These are phyloP conservation scores for Acer saccharum DNA, from an alignment of 345 rosid genomes.

Conservation along the genomic window DNA sequence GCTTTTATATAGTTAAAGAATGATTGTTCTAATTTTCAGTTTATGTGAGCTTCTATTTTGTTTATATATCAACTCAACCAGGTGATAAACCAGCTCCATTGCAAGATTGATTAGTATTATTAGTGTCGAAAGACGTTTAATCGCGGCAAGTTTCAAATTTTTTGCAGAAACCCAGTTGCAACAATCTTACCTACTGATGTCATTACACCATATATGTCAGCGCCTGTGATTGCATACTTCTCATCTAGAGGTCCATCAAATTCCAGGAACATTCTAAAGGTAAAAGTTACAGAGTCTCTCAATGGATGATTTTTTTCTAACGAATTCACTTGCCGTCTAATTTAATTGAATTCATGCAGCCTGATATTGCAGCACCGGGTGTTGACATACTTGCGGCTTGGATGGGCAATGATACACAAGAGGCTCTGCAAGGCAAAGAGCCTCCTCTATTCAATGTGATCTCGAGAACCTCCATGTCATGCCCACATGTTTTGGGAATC, in stretches of 20 bases:
- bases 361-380: conserved; percentile 89
- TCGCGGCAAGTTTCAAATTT: neutral
- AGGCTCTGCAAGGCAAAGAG: conserved; percentile 39
- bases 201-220: conserved; percentile 55
- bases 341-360: conserved; percentile 44
- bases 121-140: neutral
- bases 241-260: conserved; percentile 83
- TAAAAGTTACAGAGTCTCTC: conserved; percentile 17
- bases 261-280: conserved; percentile 73
- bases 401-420: conserved; percentile 51
- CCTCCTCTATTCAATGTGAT: conserved; percentile 51
- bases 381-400: conserved; percentile 76
- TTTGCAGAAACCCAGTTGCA: conserved; percentile 64
- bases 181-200: conserved; percentile 59
- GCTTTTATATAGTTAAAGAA: too few relatives aligned
- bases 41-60: too few relatives aligned
- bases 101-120: too few relatives aligned
- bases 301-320: neutral
- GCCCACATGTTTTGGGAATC: conserved; percentile 76
- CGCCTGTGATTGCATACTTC: conserved; percentile 70
- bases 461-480: conserved; percentile 87
- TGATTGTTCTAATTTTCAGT: too few relatives aligned
- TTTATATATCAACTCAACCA: conserved; percentile 73
- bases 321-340: neutral
- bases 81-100: conserved; percentile 32